Evolutionary conservation across 257 asterid genomes (phyloP).

Genomic region (Nicotiana otophora): DNA sequence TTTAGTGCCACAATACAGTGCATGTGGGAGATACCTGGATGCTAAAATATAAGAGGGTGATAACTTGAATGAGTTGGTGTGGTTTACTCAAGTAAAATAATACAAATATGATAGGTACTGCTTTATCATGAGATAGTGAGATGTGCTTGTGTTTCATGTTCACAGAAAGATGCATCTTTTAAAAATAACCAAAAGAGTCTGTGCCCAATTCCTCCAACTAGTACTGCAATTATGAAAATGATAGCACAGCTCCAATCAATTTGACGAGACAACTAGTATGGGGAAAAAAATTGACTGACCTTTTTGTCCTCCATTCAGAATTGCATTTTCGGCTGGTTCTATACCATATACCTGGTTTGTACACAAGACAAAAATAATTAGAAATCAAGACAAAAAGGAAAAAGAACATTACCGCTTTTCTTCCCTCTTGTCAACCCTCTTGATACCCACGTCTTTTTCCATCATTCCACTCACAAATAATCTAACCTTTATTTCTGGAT

Average conservation of each 20-base stretch:
- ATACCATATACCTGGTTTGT: constrained; percentile 33
- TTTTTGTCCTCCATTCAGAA: constrained; percentile 32
- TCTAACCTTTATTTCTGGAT: constrained; percentile 32
- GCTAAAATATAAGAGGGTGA: background rate
- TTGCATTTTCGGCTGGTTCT: constrained; percentile 44
- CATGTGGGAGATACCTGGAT: background rate
- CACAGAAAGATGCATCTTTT: background rate
- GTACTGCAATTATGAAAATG: background rate
- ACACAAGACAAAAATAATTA: background rate
- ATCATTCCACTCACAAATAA: background rate
- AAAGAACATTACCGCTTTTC: background rate
- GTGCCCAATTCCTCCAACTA: background rate
- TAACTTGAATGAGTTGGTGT: background rate
- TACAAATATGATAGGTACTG: background rate
- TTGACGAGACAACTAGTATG: background rate
- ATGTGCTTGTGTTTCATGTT: background rate
- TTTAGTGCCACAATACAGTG: background rate
- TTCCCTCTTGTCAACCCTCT: background rate
- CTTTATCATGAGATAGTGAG: background rate
- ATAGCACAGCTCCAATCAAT: background rate
- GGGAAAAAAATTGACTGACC: constrained; percentile 18
- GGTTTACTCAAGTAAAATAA: background rate
- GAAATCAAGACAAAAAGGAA: background rate
- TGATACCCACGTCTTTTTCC: background rate
- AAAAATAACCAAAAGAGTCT: background rate